phyloP scores from a whole-genome alignment of 306 rosid species.

The Sophora flavescens region DNA sequence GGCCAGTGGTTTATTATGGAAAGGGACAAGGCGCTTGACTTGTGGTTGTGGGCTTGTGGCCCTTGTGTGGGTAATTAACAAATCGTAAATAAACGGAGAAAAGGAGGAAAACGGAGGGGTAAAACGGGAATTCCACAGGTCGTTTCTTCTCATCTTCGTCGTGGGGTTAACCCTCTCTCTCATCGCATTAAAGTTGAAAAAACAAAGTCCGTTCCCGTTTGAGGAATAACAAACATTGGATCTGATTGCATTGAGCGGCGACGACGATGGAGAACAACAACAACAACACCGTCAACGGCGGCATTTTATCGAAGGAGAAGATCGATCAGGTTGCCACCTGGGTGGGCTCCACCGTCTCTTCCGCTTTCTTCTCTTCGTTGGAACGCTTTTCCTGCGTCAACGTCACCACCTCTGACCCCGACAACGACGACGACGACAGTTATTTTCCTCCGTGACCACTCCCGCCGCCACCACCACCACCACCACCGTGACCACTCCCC shows the following conservation, averaged over 20 bases:
- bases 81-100: not conserved
- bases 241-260: slow-evolving; percentile 37
- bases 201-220: not conserved
- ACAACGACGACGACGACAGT: slow-evolving; percentile 52
- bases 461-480: slow-evolving; percentile 1
- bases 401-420: slow-evolving; percentile 70
- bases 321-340: slow-evolving; percentile 71
- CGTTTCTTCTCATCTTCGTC: not conserved
- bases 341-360: slow-evolving; percentile 73
- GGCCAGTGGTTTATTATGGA: too few relatives aligned
- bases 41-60: too few relatives aligned
- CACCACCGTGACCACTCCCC: slow-evolving; percentile 33
- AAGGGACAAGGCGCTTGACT: too few relatives aligned
- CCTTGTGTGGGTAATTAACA: too few relatives aligned
- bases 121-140: not conserved
- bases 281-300: slow-evolving; percentile 46
- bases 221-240: slow-evolving; percentile 20
- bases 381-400: slow-evolving; percentile 89
- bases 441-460: slow-evolving; percentile 35
- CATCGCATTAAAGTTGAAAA: not conserved
- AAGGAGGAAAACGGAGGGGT: not conserved
- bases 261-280: slow-evolving; percentile 53
- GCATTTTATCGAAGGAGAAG: slow-evolving; percentile 60
- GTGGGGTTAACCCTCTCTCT: too few relatives aligned
- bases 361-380: slow-evolving; percentile 85